Evolutionary conservation across 2,329 filamentous ascomycete genomes (phyloP).

Genomic region (Exophiala phaeomuriformis): DNA sequence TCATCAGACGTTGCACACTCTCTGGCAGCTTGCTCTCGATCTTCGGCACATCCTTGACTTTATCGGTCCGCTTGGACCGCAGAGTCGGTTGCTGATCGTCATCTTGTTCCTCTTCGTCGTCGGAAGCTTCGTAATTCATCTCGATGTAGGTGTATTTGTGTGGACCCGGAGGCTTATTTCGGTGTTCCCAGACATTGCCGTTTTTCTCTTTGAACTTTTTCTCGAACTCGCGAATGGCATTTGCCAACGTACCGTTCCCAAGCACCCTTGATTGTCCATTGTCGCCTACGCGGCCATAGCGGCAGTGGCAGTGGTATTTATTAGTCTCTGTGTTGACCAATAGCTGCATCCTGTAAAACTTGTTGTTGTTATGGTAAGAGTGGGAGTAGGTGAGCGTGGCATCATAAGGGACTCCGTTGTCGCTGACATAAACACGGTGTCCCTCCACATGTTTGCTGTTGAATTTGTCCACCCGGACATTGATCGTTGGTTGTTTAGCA

Average conservation of each 20-base stretch:
- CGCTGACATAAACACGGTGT: conserved; percentile 58
- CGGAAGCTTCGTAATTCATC: conserved; percentile 66
- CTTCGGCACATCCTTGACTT: conserved; percentile 23
- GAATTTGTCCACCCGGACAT: conserved; percentile 48
- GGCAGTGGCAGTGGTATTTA: conserved; percentile 55
- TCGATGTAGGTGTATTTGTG: conserved; percentile 75
- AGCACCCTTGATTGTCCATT: conserved; percentile 41
- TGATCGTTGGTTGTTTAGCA: conserved; percentile 35
- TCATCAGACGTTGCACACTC: conserved; percentile 61
- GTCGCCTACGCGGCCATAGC: conserved; percentile 70
- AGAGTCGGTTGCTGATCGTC: conserved; percentile 18
- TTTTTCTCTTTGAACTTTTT: conserved; percentile 55
- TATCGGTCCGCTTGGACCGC: conserved; percentile 22
- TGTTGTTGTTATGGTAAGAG: conserved; percentile 39
- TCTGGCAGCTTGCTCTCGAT: conserved; percentile 49
- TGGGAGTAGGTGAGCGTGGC: conserved; percentile 75
- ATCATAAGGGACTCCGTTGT: conserved; percentile 63
- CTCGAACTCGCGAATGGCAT: conserved; percentile 42
- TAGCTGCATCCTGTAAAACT: conserved; percentile 63
- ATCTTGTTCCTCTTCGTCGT: conserved; percentile 40
- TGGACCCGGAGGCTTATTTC: conserved; percentile 44
- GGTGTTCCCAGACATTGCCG: conserved; percentile 46
- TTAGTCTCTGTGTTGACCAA: conserved; percentile 32
- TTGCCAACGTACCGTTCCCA: conserved; percentile 33
- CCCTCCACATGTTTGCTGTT: conserved; percentile 31